phyloP scores from a whole-genome alignment of 1,139 yeast species.

The Geotrichum carabidarum region DNA sequence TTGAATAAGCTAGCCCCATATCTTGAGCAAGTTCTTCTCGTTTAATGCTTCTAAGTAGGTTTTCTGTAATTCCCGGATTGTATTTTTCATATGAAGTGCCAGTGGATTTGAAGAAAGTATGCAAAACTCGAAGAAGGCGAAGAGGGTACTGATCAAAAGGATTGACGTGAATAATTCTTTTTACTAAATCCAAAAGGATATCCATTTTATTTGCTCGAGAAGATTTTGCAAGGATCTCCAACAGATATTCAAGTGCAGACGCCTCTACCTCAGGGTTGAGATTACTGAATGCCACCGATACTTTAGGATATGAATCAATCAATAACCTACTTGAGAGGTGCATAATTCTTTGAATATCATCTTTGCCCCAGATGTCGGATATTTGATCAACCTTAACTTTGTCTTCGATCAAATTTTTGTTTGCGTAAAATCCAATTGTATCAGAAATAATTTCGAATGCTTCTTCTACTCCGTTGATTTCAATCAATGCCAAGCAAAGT shows the following conservation, averaged over 20 bases:
- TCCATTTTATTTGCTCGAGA: slow-evolving; percentile 10
- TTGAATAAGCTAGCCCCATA: slow-evolving; percentile 3
- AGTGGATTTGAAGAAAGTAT: slow-evolving; percentile 12
- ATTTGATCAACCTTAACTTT: slow-evolving; percentile 4
- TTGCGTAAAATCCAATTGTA: slow-evolving; percentile 13
- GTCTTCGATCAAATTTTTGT: background rate
- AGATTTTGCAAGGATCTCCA: slow-evolving; percentile 6
- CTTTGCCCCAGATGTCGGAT: slow-evolving; percentile 1
- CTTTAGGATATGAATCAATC: slow-evolving; percentile 10
- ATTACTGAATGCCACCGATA: slow-evolving; percentile 11
- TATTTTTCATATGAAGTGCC: slow-evolving; percentile 10
- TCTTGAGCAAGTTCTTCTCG: slow-evolving; percentile 7
- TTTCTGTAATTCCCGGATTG: slow-evolving; percentile 1
- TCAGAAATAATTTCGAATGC: slow-evolving; percentile 13
- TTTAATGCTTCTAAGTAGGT: slow-evolving; percentile 8
- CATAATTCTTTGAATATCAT: slow-evolving; percentile 8
- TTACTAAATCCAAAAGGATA: slow-evolving; percentile 4
- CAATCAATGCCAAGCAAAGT: slow-evolving; percentile 19
- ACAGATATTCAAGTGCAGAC: slow-evolving; percentile 14
- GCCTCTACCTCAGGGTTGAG: slow-evolving; percentile 11
- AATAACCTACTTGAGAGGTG: slow-evolving; percentile 7
- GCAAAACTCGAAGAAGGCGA: slow-evolving; percentile 9
- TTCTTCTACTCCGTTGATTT: slow-evolving; percentile 10
- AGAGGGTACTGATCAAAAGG: slow-evolving; percentile 15
- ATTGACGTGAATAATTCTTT: slow-evolving; percentile 5